A percentile compares a stretch with the other conserved stretches of the same genome.
Conservation (phyloP, 106 monocot species). For the Dendrobium catenatum region DNA sequence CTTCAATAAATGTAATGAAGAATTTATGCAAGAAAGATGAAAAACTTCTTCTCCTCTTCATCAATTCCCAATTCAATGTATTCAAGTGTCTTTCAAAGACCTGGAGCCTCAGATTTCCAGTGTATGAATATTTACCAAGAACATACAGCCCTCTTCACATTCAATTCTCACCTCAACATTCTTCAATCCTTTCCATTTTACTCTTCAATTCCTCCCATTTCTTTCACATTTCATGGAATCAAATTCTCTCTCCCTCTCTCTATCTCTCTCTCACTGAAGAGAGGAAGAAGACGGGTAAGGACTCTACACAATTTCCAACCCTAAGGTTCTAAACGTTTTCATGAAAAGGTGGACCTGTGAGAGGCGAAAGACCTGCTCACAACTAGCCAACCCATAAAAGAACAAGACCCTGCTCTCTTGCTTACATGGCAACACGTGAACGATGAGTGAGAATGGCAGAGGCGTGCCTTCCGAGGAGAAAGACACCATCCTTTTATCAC, state of each 20-base stretch:
- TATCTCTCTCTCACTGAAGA: not conserved
- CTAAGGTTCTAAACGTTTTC: conserved; percentile 27
- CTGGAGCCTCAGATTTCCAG: not conserved
- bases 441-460: conserved; percentile 22
- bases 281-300: not conserved
- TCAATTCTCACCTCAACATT: not conserved
- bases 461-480: conserved; percentile 28
- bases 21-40: conserved; percentile 33
- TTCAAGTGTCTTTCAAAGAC: not conserved
- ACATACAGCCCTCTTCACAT: conserved; percentile 1
- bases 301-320: conserved; percentile 20
- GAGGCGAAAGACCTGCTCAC: conserved; percentile 15
- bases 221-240: too few species aligned
- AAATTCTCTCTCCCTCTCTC: not conserved
- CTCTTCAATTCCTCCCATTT: conserved; percentile 4
- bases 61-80: not conserved
- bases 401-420: conserved; percentile 40
- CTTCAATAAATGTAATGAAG: conserved; percentile 36
- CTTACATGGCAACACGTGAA: conserved; percentile 72
- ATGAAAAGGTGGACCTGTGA: conserved; percentile 47
- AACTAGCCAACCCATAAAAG: conserved; percentile 41
- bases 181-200: not conserved
- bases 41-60: conserved; percentile 1
- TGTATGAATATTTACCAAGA: not conserved
- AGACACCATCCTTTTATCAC: conserved; percentile 11